Evolutionary conservation across 208 protist genomes (phyloP).

Genomic region (Acanthamoeba triangularis): DNA sequence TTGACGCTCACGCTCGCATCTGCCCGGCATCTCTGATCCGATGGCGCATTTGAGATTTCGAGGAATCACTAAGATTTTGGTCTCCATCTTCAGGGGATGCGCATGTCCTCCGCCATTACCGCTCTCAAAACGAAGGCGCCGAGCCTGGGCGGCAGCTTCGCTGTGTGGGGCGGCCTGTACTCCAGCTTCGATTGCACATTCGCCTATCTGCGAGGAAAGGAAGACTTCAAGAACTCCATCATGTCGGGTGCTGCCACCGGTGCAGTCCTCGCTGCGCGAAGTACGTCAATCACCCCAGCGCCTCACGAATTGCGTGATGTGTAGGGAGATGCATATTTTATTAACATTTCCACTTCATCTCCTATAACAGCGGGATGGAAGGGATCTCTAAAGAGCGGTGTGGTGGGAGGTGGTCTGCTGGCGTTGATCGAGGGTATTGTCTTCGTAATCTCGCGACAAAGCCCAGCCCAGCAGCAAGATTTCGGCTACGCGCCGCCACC

Average conservation of each 20-base stretch:
- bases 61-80: not conserved
- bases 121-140: slow-evolving; percentile 22
- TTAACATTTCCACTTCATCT: not conserved
- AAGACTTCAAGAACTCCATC: slow-evolving; percentile 75
- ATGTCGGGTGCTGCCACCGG: slow-evolving; percentile 75
- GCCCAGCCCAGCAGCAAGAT: slow-evolving; percentile 13
- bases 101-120: slow-evolving; percentile 2
- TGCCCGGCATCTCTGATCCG: not conserved
- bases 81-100: slow-evolving; percentile 52
- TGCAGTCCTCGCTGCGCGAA: slow-evolving; percentile 62
- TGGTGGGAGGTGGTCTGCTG: slow-evolving; percentile 61
- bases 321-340: not conserved
- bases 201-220: slow-evolving; percentile 57
- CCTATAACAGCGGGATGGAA: slow-evolving; percentile 57
- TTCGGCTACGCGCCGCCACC: slow-evolving; percentile 56
- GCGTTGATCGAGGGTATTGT: slow-evolving; percentile 72
- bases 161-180: slow-evolving; percentile 76
- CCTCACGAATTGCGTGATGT: not conserved
- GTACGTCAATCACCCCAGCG: not conserved
- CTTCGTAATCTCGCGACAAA: slow-evolving; percentile 64
- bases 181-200: slow-evolving; percentile 75
- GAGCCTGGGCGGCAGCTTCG: slow-evolving; percentile 66
- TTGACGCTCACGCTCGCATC: not conserved
- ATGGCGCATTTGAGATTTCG: not conserved
- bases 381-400: slow-evolving; percentile 69